Conservation (phyloP, 768 basidiomycete genomes). For the Pseudohyphozyma bogoriensis region DNA sequence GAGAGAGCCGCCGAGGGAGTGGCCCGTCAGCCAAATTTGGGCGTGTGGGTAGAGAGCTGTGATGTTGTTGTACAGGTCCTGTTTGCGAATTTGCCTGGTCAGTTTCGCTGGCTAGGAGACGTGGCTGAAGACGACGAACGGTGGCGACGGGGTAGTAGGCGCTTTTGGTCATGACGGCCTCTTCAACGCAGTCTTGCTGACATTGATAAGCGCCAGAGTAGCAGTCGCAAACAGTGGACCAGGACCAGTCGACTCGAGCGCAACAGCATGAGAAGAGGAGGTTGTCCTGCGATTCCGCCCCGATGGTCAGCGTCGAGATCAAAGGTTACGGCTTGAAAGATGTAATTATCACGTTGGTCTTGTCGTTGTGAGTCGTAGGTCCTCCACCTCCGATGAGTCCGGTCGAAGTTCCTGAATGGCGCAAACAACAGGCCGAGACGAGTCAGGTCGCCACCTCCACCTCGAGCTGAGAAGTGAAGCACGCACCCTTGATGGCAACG, state of each 20-base stretch:
- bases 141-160: constrained; percentile 79
- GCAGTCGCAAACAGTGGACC: constrained; percentile 87
- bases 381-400: constrained; percentile 33
- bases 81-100: background rate
- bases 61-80: constrained; percentile 90
- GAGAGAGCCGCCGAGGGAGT: constrained; percentile 77
- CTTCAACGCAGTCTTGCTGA: constrained; percentile 68
- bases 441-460: too few species aligned
- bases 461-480: too few species aligned
- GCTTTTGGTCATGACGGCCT: constrained; percentile 64
- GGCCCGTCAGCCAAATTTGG: constrained; percentile 72
- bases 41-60: constrained; percentile 80
- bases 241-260: constrained; percentile 84
- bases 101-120: constrained; percentile 35
- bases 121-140: constrained; percentile 34
- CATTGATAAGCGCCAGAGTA: constrained; percentile 55
- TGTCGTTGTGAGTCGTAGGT: constrained; percentile 76
- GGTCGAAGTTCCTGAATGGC: too few species aligned
- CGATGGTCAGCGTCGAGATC: too few species aligned
- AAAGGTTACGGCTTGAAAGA: too few species aligned
- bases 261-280: constrained; percentile 93
- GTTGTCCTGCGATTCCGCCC: constrained; percentile 68
- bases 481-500: constrained; percentile 76
- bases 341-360: constrained; percentile 66
- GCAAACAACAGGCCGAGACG: too few species aligned